These are phyloP conservation scores for Hagleromyces aurorensis DNA, from an alignment of 805 yeast genomes.

Conservation along the genomic window DNA sequence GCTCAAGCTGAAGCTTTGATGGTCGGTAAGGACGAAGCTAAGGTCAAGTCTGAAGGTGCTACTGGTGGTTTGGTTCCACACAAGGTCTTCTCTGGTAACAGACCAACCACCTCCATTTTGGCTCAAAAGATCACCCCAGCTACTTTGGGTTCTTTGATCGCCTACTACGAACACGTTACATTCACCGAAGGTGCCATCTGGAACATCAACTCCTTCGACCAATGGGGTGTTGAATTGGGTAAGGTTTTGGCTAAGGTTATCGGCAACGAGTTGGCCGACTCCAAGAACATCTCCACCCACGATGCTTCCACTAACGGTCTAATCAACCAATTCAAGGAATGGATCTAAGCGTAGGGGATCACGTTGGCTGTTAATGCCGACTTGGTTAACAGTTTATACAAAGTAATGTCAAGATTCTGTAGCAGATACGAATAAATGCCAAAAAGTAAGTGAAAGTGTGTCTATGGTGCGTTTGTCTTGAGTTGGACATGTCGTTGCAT, in stretches of 20 bases:
- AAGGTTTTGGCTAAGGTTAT: constrained; percentile 95
- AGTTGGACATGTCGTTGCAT: too few relatives aligned
- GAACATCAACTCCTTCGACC: constrained; percentile 99
- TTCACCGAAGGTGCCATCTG: constrained; percentile 98
- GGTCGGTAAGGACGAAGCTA: constrained; percentile 84
- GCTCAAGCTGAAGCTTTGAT: constrained; percentile 98
- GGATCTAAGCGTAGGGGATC: constrained; percentile 42
- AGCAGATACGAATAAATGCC: too few relatives aligned
- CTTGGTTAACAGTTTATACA: too few relatives aligned
- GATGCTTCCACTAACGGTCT: constrained; percentile 88
- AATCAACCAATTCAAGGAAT: constrained; percentile 90
- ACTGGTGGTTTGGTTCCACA: constrained; percentile 84
- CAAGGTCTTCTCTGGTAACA: constrained; percentile 94
- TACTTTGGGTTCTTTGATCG: constrained; percentile 89
- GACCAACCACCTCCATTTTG: constrained; percentile 96
- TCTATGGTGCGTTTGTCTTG: too few relatives aligned
- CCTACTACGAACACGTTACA: constrained; percentile 95
- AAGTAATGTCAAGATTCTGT: too few relatives aligned
- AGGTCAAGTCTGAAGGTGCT: constrained; percentile 85
- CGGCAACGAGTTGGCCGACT: constrained; percentile 75
- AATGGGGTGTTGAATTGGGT: constrained; percentile 99
- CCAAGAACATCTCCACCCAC: constrained; percentile 52
- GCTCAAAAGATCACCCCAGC: constrained; percentile 97
- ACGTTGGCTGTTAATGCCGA: too few relatives aligned
- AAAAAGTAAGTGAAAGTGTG: too few relatives aligned